Evolutionary conservation across 2,329 filamentous ascomycete species (phyloP), one percentile per base, ranked within the genome.

Genomic region (Ascosphaera apis): DNA sequence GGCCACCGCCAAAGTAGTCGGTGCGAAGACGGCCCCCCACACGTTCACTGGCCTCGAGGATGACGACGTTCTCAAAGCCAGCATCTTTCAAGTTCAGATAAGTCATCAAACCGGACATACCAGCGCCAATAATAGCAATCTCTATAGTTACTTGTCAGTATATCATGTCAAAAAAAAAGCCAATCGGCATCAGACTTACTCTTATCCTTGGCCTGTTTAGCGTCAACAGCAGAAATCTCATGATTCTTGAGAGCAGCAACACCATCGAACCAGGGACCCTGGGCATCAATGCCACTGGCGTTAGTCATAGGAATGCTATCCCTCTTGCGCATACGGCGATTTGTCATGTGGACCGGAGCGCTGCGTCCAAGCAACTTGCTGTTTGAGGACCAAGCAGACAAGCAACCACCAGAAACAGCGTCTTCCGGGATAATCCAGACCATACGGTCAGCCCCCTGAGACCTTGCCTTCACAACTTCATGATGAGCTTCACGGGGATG

Each of bases 31-130:
- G 52, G 1, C 58, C 58, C 2, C 58, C 58, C 1, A 60, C 40
- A 2, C 55, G 49, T 3, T 54, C 47, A 4, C 50, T 52, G 0
- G 58, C 56, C 45, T 62, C 59, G 2, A 62, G 44, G 0, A 62
- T 55, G 36, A 58, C 53, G 56, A 57, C 56, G 36, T 61, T 59
- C 11, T 53, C 52, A 11, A 62, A 40, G 1, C 59, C 57, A 3
- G 59, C 52, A 13, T 51, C 54, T 36, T 60, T 53, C 3, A 61
- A 53, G 39, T 61, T 52, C 16, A 61, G 39, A 2, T 54, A 58
- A 2, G 59, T 61, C 15, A 56, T 52, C 25, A 59, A 54, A 30
- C 61, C 60, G 31, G 62, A 61, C 44, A 58, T 58, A 39, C 58
- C 58, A 15, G 50, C 56, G 33, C 58, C 58, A 33, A 61, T 50